Evolutionary conservation across 768 basidiomycete species (phyloP).

Genomic region (Hydnomerulius pinastri): DNA sequence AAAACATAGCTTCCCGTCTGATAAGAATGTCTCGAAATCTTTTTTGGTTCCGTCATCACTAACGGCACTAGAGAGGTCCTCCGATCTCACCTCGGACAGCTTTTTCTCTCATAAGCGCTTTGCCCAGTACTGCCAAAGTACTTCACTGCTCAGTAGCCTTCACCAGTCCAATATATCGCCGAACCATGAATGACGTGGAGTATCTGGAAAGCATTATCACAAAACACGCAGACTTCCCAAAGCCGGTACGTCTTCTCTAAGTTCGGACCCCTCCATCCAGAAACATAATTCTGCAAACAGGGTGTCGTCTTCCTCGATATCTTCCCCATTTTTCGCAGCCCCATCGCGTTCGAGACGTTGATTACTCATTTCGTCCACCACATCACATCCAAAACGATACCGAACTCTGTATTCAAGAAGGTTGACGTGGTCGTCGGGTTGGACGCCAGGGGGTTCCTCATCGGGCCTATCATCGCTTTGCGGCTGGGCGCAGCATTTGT

Average conservation of each 20-base stretch:
- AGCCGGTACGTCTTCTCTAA: slow-evolving; percentile 61
- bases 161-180: neutral
- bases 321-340: slow-evolving; percentile 88
- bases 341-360: slow-evolving; percentile 84
- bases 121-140: neutral
- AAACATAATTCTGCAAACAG: slow-evolving; percentile 36
- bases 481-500: slow-evolving; percentile 93
- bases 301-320: slow-evolving; percentile 94
- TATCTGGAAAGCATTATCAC: slow-evolving; percentile 63
- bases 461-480: slow-evolving; percentile 91
- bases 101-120: slow-evolving; percentile 5
- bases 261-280: neutral
- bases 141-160: no score
- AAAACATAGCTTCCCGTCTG: neutral
- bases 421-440: slow-evolving; percentile 93
- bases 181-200: slow-evolving; percentile 75
- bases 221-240: slow-evolving; percentile 79
- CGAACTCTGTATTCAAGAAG: slow-evolving; percentile 57
- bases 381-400: slow-evolving; percentile 76
- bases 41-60: slow-evolving; percentile 3
- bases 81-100: neutral
- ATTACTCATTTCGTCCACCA: slow-evolving; percentile 89
- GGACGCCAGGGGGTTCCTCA: slow-evolving; percentile 93
- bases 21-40: neutral
- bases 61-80: slow-evolving; percentile 7